A percentile compares a stretch with the other conserved stretches of the same genome.
These are phyloP conservation scores for Leptographium flavum DNA, from an alignment of 2,329 filamentous ascomycete genomes.

Conservation along the genomic window DNA sequence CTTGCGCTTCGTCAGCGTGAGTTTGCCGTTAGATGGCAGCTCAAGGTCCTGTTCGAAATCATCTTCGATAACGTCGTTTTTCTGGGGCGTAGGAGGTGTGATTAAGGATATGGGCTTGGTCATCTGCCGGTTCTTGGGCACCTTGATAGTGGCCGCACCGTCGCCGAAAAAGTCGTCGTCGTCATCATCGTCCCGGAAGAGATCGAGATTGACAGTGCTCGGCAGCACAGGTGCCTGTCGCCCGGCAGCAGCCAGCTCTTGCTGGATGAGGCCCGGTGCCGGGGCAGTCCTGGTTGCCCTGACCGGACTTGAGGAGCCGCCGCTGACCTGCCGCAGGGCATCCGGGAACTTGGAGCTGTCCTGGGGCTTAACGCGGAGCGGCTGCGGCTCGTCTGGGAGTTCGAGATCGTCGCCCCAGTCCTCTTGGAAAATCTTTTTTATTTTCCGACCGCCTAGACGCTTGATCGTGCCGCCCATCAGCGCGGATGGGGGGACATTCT, in stretches of 20 bases:
- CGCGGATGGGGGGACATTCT: conserved; percentile 76
- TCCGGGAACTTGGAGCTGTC: conserved; percentile 52
- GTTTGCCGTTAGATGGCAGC: conserved; percentile 49
- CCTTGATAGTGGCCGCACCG: conserved; percentile 51
- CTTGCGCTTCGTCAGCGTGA: conserved; percentile 47
- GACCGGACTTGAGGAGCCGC: conserved; percentile 37
- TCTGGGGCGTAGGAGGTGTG: conserved; percentile 40
- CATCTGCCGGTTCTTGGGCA: conserved; percentile 42
- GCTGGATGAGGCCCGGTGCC: conserved; percentile 16
- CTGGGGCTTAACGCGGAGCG: conserved; percentile 50
- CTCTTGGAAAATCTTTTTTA: conserved; percentile 59
- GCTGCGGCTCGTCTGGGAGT: conserved; percentile 43
- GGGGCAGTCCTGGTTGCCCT: conserved; percentile 16
- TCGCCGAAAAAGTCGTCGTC: conserved; percentile 52
- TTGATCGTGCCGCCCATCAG: conserved; percentile 89
- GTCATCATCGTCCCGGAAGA: conserved; percentile 47
- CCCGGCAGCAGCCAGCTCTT: conserved; percentile 16
- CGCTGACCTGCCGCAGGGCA: conserved; percentile 51
- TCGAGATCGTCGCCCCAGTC: conserved; percentile 74
- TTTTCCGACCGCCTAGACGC: conserved; percentile 61
- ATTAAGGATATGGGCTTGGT: conserved; percentile 37
- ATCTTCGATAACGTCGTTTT: conserved; percentile 34
- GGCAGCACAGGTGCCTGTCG: conserved; percentile 21
- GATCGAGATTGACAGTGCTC: conserved; percentile 39
- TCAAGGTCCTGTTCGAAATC: conserved; percentile 63